Percentiles rank a stretch among this genome's conserved stretches.
phyloP scores from a whole-genome alignment of 495 filamentous ascomycete species.

The Podospora tetraspora region DNA sequence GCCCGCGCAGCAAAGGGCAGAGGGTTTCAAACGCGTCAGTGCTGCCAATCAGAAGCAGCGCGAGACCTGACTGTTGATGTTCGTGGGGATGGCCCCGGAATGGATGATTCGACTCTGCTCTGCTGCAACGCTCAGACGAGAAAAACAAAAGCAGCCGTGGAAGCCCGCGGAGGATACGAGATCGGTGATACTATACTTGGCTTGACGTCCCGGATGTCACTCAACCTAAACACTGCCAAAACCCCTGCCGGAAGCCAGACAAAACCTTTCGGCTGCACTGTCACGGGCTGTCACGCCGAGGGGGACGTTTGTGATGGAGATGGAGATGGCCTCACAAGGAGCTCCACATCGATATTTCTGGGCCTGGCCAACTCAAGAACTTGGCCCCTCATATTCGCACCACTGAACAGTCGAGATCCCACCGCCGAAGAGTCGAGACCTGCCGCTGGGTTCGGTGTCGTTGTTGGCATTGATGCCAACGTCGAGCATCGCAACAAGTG shows the following conservation, averaged over 20 bases:
- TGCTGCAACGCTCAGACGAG: background rate
- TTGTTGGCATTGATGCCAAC: background rate
- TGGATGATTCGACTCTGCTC: background rate
- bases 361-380: background rate
- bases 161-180: background rate
- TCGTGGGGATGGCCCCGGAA: background rate
- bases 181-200: conserved; percentile 4
- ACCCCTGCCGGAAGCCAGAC: background rate
- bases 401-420: background rate
- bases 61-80: conserved; percentile 2
- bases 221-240: background rate
- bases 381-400: background rate
- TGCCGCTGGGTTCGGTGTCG: background rate
- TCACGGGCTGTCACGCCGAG: background rate
- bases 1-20: background rate
- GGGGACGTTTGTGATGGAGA: background rate
- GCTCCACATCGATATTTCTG: background rate
- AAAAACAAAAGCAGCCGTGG: background rate
- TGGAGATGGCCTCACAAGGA: background rate
- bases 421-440: background rate
- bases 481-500: background rate
- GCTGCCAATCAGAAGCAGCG: background rate
- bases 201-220: background rate
- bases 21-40: background rate
- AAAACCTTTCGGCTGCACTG: background rate